These are phyloP conservation scores for Mycena galopus DNA, from an alignment of 768 basidiomycete genomes.

Conservation along the genomic window DNA sequence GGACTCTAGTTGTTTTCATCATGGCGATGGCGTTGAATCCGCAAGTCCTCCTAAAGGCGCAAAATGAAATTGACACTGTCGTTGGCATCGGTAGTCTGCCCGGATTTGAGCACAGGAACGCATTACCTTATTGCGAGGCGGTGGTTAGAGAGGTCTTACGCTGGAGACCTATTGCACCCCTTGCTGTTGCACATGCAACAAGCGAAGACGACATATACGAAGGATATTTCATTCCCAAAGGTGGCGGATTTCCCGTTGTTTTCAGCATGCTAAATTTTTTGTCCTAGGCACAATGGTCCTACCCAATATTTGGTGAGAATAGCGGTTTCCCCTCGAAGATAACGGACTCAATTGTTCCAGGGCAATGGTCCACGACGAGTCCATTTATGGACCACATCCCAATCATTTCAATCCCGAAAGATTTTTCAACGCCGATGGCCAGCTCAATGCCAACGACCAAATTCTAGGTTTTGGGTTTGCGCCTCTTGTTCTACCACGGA, in stretches of 20 bases:
- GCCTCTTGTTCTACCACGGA: neutral
- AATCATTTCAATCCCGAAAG: conserved; percentile 44
- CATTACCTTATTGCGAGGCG: conserved; percentile 20
- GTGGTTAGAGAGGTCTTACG: conserved; percentile 30
- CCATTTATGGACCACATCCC: conserved; percentile 44
- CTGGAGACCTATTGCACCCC: conserved; percentile 19
- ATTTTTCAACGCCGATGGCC: conserved; percentile 37
- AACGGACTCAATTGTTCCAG: neutral
- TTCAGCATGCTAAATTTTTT: neutral
- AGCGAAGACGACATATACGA: conserved; percentile 47
- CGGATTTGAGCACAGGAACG: conserved; percentile 41
- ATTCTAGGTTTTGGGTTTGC: conserved; percentile 1
- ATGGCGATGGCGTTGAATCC: conserved; percentile 45
- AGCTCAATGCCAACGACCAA: neutral
- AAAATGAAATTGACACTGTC: conserved; percentile 45
- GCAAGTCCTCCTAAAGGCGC: conserved; percentile 41
- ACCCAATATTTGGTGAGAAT: conserved; percentile 12
- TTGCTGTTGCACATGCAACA: conserved; percentile 34
- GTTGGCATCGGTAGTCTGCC: conserved; percentile 45
- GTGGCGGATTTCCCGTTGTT: conserved; percentile 17
- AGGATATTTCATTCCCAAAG: conserved; percentile 48
- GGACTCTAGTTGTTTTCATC: conserved; percentile 38
- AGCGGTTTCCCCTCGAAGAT: neutral
- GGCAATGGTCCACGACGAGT: conserved; percentile 43
- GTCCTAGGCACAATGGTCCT: conserved; percentile 6